Conservation (phyloP, 164 flowering plant genomes). For the Umbilicus rupestris region DNA sequence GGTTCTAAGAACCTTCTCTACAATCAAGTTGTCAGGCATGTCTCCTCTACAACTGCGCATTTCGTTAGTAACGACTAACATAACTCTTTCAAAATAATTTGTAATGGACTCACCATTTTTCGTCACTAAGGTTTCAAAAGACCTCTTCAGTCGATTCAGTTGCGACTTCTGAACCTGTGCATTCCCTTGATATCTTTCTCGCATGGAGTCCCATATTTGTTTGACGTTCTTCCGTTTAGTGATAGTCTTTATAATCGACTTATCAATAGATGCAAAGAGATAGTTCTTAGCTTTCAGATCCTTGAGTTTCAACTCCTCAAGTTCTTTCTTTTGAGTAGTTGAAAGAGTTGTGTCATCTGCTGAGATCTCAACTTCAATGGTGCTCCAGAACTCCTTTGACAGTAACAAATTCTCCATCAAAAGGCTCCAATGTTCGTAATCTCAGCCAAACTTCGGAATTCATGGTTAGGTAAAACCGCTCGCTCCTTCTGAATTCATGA, state of each 20-base stretch:
- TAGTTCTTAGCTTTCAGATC: slow-evolving; percentile 10
- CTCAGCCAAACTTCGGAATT: neutral
- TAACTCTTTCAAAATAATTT: neutral
- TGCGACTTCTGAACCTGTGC: neutral
- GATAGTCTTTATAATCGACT: too few relatives aligned
- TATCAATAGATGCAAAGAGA: too few relatives aligned
- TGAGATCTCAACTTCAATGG: neutral
- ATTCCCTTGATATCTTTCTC: neutral
- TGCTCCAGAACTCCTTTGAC: too few relatives aligned
- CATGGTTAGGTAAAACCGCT: neutral
- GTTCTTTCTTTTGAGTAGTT: neutral
- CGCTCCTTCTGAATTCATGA: neutral
- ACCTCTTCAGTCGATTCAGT: neutral
- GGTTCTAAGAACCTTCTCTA: too few relatives aligned
- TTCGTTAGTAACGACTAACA: neutral
- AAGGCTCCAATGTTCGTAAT: too few relatives aligned
- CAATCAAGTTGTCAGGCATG: too few relatives aligned
- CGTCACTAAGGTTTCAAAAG: neutral
- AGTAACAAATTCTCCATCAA: too few relatives aligned
- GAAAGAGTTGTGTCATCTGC: neutral
- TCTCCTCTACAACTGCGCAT: neutral
- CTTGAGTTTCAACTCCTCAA: neutral
- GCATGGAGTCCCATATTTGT: neutral
- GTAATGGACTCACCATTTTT: neutral
- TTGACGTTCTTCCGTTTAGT: neutral